These are phyloP conservation scores for Malus hybrid DNA, from an alignment of 331 rosid species.

Conservation along the genomic window DNA sequence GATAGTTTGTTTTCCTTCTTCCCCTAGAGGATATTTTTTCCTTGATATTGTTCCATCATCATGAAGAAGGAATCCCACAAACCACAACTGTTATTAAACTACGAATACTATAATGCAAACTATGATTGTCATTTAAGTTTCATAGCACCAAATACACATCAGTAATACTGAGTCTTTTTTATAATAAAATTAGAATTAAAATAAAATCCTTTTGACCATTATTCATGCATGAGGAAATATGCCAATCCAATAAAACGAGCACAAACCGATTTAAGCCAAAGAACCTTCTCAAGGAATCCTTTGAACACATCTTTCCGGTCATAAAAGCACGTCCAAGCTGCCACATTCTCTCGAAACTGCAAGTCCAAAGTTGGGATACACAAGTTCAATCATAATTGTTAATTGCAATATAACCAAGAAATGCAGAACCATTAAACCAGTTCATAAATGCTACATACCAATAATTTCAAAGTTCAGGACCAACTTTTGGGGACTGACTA, in stretches of 20 bases:
- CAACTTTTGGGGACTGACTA: not conserved
- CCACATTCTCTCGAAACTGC: slow-evolving; percentile 94
- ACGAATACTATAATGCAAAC: not conserved
- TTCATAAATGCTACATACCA: not conserved
- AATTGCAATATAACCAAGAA: not conserved
- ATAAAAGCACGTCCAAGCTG: slow-evolving; percentile 90
- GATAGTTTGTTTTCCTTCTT: not conserved
- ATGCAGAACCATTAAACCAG: not conserved
- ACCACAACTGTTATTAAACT: not conserved
- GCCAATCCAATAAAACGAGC: not conserved
- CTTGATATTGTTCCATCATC: not conserved
- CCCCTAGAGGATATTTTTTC: not conserved
- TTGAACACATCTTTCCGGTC: slow-evolving; percentile 67
- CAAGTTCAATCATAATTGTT: slow-evolving; percentile 8
- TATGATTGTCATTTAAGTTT: not conserved
- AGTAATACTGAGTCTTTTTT: not conserved
- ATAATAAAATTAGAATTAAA: not conserved
- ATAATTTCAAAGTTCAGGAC: not conserved
- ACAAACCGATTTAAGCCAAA: slow-evolving; percentile 73
- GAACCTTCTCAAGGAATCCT: slow-evolving; percentile 83
- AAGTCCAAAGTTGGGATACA: not conserved
- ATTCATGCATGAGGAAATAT: not conserved
- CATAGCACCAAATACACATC: not conserved
- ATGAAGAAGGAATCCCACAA: not conserved
- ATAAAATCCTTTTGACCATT: not conserved